Conservation (phyloP, 352 stramenopile species). For the Globisporangium yorkense region DNA sequence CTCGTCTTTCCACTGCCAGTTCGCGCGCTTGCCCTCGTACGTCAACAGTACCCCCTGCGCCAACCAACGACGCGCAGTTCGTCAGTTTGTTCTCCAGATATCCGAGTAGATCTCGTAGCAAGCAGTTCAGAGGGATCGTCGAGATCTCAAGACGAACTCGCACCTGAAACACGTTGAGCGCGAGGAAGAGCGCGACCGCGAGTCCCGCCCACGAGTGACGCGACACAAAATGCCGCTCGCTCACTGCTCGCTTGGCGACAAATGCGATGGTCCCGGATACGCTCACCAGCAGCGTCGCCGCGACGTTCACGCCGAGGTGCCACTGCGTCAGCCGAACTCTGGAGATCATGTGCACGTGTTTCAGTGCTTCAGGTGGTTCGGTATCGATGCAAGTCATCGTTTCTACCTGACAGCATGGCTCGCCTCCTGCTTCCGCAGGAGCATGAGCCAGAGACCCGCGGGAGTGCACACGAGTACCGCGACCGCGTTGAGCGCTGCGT, state of each 20-base stretch:
- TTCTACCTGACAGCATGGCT: conserved; percentile 32
- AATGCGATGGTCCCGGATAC: conserved; percentile 31
- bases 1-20: conserved; percentile 75
- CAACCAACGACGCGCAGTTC: not conserved
- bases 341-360: not conserved
- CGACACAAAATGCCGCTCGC: conserved; percentile 34
- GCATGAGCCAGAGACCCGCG: conserved; percentile 50
- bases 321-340: conserved; percentile 53
- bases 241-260: conserved; percentile 22
- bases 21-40: conserved; percentile 37
- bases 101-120: not conserved
- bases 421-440: conserved; percentile 38
- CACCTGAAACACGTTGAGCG: conserved; percentile 60
- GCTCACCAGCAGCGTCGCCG: conserved; percentile 29
- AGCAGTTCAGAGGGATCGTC: not conserved
- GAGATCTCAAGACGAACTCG: too few species aligned
- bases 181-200: conserved; percentile 43
- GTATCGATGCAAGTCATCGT: not conserved
- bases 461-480: conserved; percentile 49
- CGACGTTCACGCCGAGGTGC: conserved; percentile 46
- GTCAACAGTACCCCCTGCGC: conserved; percentile 46
- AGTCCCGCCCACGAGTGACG: conserved; percentile 52
- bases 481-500: conserved; percentile 46
- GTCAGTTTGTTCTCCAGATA: not conserved
- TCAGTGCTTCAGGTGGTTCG: not conserved